Evolutionary conservation across 176 grass and related monocot species (phyloP), one percentile per base, ranked within the genome.

Genomic region (Oryza glumipatula): DNA sequence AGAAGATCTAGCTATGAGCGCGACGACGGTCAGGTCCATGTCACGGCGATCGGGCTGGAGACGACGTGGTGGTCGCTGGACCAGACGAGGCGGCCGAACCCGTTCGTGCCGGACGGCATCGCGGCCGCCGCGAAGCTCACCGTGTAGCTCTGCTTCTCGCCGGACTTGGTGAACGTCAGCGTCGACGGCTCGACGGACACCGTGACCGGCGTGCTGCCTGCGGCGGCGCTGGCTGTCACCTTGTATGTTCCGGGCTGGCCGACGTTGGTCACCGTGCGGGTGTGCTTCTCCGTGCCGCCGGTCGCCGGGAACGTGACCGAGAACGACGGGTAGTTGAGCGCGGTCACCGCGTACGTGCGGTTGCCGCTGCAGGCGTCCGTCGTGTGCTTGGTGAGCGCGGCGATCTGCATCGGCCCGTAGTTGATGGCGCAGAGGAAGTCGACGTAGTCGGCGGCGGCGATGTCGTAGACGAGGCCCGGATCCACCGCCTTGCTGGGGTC

Each of bases 241-340:
- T 92, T 96, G 93, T 99, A 99, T 71, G 81, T 91, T 0, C 91
- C 93, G 4, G 88, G 72, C 21, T 65, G 74, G 7, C 93, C 96
- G 1, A 99, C 89, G 76, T 92, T 99, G 69, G 96, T 96, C 24
- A 99, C 52, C 22, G 89, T 99, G 65, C 91, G 85, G 9, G 80
- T 88, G 85, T 99, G 96, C 91, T 94, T 95, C 76, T 88, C 88
- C 70, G 79, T 78, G 35, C 70, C 79, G 22, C 85, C 85, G 3
- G 65, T 79, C 1, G 72, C 79, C 0, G 75, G 39, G 63, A 98
- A 88, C 68, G 69, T 46, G 11, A 95, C 96, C 6, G 89, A 77
- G 89, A 98, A 98, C 2, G 96, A 95, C 32, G 96, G 96, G 89
- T 98, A 98, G 83, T 98, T 98, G 67, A 98, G 89, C 64, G 80